Evolutionary conservation across 2,329 filamentous ascomycete species (phyloP).

Genomic region (Pyrenophora seminiperda): DNA sequence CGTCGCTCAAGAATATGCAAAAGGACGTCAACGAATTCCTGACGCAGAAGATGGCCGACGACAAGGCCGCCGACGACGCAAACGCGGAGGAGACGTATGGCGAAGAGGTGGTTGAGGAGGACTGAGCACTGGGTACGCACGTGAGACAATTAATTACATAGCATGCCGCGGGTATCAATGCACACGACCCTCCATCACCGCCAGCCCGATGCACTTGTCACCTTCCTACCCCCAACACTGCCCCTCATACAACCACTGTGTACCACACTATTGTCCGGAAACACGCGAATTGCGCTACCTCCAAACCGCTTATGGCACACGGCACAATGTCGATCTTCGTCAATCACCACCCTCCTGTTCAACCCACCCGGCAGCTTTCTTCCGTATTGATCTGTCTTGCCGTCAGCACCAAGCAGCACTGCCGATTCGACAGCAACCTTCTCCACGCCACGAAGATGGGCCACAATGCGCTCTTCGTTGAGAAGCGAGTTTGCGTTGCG

Average conservation of each 20-base stretch:
- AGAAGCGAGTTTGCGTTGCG: constrained; percentile 81
- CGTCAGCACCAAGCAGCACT: constrained; percentile 71
- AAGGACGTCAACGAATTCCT: constrained; percentile 71
- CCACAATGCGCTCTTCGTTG: constrained; percentile 78
- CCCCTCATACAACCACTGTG: constrained; percentile 56
- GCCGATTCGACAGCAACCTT: constrained; percentile 76
- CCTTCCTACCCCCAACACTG: constrained; percentile 31
- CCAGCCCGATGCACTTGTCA: constrained; percentile 5
- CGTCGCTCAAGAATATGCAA: constrained; percentile 65
- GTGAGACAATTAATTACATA: background rate
- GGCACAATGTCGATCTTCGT: constrained; percentile 86
- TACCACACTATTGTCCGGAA: constrained; percentile 68
- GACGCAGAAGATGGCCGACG: constrained; percentile 75
- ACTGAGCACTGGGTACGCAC: constrained; percentile 44
- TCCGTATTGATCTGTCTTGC: constrained; percentile 62
- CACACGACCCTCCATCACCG: constrained; percentile 1
- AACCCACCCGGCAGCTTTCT: constrained; percentile 57
- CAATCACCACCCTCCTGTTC: constrained; percentile 75
- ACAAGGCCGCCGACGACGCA: constrained; percentile 57
- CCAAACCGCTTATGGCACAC: constrained; percentile 94
- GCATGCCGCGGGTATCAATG: background rate
- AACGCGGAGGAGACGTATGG: constrained; percentile 77
- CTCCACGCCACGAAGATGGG: constrained; percentile 76
- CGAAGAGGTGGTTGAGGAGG: constrained; percentile 75
- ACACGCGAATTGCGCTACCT: constrained; percentile 85